Conservation (phyloP, 371 early-diverging fungal genomes). For the Batrachochytrium dendrobatidis region DNA sequence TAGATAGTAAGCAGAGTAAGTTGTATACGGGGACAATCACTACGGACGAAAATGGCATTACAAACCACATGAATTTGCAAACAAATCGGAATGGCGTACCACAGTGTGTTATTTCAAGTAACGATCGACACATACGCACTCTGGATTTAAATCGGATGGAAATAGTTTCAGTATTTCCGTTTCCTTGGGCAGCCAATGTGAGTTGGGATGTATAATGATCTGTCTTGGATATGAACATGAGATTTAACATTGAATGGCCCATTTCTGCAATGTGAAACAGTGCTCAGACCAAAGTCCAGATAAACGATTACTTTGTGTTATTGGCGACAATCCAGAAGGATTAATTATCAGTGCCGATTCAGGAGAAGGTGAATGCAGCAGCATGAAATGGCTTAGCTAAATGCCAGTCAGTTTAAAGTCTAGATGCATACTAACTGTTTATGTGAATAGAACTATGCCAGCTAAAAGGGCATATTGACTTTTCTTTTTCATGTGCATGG, state of each 20-base stretch:
- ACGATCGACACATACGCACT: conserved; percentile 47
- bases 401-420: neutral
- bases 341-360: conserved; percentile 50
- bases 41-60: conserved; percentile 43
- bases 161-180: conserved; percentile 26
- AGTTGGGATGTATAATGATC: conserved; percentile 5
- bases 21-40: neutral
- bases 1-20: too few species aligned
- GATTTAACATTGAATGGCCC: neutral
- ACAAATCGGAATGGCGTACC: conserved; percentile 28
- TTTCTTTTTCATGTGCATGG: conserved; percentile 77
- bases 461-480: conserved; percentile 63
- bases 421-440: neutral
- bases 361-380: conserved; percentile 38
- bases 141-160: conserved; percentile 45
- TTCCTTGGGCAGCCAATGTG: conserved; percentile 68
- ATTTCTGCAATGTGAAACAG: conserved; percentile 24
- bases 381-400: neutral
- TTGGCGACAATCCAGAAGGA: conserved; percentile 61
- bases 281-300: conserved; percentile 62
- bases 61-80: conserved; percentile 55
- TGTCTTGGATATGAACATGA: neutral
- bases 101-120: conserved; percentile 52
- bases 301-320: conserved; percentile 58
- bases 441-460: conserved; percentile 31